Evolutionary conservation across 345 rosid genomes (phyloP), one percentile per base, ranked within the genome.

Genomic region (Physaria fendleri): DNA sequence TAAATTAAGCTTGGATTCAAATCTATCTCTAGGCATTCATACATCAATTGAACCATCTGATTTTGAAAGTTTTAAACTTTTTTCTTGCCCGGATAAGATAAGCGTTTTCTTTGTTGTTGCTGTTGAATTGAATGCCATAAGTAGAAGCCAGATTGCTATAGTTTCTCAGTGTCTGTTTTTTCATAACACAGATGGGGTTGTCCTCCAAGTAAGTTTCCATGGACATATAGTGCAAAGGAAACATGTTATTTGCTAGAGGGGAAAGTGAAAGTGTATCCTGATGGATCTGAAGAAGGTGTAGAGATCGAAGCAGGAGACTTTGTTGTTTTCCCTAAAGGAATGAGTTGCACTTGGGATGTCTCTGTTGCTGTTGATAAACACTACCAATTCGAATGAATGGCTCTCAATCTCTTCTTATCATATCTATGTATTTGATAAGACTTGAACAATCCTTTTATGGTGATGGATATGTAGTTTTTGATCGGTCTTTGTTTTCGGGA

Each of bases 301-400:
- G 95, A 85, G 76, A 74, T 91, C 37, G 82, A 71, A 30, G 82
- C 90, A 14, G 96, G 96, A 4, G 96, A 91, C 56, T 81, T 91
- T 65, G 96, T 81, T 56, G 84, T 68, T 62, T 88, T 88, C 69
- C 92, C 95, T 0, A 84, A 88, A 72, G 98, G 98, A 52, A 82
- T 91, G 96, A 82, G 82, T 65, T 88, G 96, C 81, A 88, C 87
- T 75, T 88, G 98, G 98, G 96, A 88, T 68, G 96, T 91, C 38
- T 79, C 88, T 0, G 85, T 68, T 10, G 90, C 82, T 23, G 95
- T 91, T 34, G 95, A 91, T 68, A 91, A 91, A 64, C 96, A 91
- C 71, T 91, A 85, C 40, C 82, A 82, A 13, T 91, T 87, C 7
- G 91, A 83, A 39, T 86, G 48, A 71, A 27, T 13, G 35, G 2